phyloP scores from a whole-genome alignment of 2,329 filamentous ascomycete genomes.

The Colletotrichum chrysophilum region DNA sequence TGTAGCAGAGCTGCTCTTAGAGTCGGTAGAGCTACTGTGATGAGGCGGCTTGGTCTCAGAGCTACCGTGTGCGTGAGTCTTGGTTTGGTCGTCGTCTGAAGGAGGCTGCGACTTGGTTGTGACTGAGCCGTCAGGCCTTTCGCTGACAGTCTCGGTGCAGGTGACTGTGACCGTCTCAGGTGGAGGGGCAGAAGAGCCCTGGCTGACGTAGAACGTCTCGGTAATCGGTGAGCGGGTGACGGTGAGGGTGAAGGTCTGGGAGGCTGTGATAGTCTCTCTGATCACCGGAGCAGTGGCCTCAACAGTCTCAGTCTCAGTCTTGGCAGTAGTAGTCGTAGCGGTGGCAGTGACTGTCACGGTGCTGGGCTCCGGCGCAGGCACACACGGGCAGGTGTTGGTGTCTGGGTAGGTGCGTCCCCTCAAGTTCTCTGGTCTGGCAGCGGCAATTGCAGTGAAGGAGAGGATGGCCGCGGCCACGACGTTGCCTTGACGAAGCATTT shows the following conservation, averaged over 20 bases:
- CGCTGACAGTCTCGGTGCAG: constrained; percentile 7
- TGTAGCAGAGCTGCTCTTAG: background rate
- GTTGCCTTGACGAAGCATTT: constrained; percentile 3
- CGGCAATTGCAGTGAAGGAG: background rate
- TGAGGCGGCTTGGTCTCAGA: background rate
- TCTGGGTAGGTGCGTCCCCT: constrained; percentile 8
- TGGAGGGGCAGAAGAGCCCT: background rate
- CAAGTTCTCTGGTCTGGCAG: constrained; percentile 11
- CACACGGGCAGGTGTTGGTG: constrained; percentile 17
- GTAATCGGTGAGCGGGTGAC: background rate
- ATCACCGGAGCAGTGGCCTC: constrained; percentile 20
- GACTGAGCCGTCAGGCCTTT: background rate
- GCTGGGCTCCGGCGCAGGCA: constrained; percentile 13
- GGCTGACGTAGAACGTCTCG: constrained; percentile 1
- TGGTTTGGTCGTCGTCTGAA: background rate
- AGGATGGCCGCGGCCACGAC: background rate
- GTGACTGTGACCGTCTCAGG: constrained; percentile 9
- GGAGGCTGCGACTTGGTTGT: constrained; percentile 6
- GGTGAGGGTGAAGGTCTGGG: constrained; percentile 19
- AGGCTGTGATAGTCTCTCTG: constrained; percentile 25
- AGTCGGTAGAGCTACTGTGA: background rate
- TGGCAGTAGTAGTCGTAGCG: constrained; percentile 22
- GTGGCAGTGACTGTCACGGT: constrained; percentile 25
- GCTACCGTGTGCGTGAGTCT: background rate
- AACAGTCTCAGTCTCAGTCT: constrained; percentile 28